These are phyloP conservation scores for Mucor piriformis DNA, from an alignment of 371 early-diverging fungal genomes.

Conservation along the genomic window DNA sequence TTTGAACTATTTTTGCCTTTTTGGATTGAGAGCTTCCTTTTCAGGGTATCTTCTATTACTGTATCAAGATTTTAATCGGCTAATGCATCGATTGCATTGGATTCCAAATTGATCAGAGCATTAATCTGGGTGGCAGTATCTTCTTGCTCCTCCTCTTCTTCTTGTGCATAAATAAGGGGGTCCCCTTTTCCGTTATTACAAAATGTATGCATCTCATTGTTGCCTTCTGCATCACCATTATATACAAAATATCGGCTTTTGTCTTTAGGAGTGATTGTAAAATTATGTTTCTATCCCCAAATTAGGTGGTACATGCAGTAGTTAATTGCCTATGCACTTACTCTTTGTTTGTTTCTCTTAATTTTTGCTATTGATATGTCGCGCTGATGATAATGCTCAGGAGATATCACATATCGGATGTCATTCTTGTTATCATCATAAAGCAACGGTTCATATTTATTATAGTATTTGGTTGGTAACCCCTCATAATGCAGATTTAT, in stretches of 20 bases:
- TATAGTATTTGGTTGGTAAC: no score
- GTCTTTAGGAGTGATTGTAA: slow-evolving; percentile 8
- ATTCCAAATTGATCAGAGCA: slow-evolving; percentile 6
- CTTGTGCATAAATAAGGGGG: background rate
- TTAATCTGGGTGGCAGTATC: slow-evolving; percentile 6
- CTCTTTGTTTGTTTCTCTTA: background rate
- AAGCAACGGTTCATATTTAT: no score
- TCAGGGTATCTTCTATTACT: background rate
- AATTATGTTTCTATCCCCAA: background rate
- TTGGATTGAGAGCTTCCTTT: background rate
- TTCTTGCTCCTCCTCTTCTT: slow-evolving; percentile 7
- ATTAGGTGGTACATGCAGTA: background rate
- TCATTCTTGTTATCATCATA: no score
- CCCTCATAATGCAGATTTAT: no score
- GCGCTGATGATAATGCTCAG: no score
- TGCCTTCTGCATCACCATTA: background rate
- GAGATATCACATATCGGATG: no score
- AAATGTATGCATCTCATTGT: background rate
- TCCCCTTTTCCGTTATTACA: background rate
- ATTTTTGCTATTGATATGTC: no score
- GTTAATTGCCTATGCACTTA: background rate
- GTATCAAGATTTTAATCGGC: background rate
- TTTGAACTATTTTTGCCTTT: slow-evolving; percentile 4
- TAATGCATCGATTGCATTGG: background rate
- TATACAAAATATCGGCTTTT: background rate